Evolutionary conservation across 129 eudicot genomes (phyloP).

Genomic region (Sambucus nigra): DNA sequence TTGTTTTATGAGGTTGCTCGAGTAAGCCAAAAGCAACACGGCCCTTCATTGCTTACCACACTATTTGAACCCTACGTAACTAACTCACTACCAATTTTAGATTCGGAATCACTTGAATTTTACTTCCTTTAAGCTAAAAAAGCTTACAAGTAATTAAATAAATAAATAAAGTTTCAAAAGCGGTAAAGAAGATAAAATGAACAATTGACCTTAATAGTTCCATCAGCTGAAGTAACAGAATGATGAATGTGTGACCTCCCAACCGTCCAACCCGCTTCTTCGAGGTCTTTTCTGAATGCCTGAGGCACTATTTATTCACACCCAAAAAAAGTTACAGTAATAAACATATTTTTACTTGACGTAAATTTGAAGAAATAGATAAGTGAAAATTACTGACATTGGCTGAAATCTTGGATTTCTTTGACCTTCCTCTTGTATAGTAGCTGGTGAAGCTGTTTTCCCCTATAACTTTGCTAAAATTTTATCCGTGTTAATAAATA

Average conservation of each 20-base stretch:
- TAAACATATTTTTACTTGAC: neutral
- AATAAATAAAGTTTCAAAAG: too few relatives aligned
- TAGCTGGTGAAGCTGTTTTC: constrained; percentile 86
- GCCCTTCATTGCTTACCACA: too few relatives aligned
- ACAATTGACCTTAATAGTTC: constrained; percentile 81
- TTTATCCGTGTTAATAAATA: too few relatives aligned
- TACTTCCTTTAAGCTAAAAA: too few relatives aligned
- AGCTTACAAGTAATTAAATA: too few relatives aligned
- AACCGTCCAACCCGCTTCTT: constrained; percentile 86
- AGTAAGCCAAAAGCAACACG: too few relatives aligned
- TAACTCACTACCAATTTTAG: too few relatives aligned
- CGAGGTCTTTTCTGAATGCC: constrained; percentile 75
- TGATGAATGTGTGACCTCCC: constrained; percentile 75
- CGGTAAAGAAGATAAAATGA: too few relatives aligned
- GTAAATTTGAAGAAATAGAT: neutral
- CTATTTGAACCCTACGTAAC: too few relatives aligned
- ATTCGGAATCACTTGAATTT: too few relatives aligned
- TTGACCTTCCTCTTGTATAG: constrained; percentile 82
- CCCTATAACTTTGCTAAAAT: constrained; percentile 71
- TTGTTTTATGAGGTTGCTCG: too few relatives aligned
- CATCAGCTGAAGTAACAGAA: constrained; percentile 73
- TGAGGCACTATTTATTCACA: constrained; percentile 54
- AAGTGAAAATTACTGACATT: constrained; percentile 29
- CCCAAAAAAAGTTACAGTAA: constrained; percentile 1
- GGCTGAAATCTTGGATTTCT: constrained; percentile 60